A percentile compares a stretch with the other conserved stretches of the same genome.
Conservation (phyloP, 1,284 basidiomycete genomes). For the Malassezia globosa region DNA sequence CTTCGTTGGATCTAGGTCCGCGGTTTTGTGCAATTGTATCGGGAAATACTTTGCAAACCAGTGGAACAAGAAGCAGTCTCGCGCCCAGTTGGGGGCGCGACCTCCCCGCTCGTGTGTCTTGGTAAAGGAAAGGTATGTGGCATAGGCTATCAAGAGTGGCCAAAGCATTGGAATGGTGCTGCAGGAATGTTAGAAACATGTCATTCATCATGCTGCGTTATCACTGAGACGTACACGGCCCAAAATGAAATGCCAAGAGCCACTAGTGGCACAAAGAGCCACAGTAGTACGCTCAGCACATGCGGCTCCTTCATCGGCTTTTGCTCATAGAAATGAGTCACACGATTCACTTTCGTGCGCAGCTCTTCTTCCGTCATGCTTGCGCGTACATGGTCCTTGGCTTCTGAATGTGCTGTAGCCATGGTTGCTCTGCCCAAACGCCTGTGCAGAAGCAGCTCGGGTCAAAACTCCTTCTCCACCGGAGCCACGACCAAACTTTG, state of each 20-base stretch:
- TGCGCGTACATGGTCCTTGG: no score
- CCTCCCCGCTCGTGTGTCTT: conserved; percentile 67
- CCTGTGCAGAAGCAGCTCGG: background rate
- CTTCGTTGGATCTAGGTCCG: conserved; percentile 73
- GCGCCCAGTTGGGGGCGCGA: conserved; percentile 64
- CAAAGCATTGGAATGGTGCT: conserved; percentile 81
- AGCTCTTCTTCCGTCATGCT: no score
- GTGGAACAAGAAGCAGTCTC: conserved; percentile 62
- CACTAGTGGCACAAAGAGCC: conserved; percentile 68
- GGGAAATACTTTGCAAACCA: conserved; percentile 87
- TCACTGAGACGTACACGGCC: no score
- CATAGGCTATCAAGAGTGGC: conserved; percentile 71
- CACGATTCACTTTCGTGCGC: background rate
- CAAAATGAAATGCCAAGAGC: conserved; percentile 66
- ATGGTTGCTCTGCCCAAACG: background rate
- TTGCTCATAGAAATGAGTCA: background rate
- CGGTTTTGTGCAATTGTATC: conserved; percentile 50
- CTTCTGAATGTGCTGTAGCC: no score
- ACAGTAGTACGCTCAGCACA: conserved; percentile 58
- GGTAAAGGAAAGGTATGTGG: conserved; percentile 66
- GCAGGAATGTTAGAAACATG: conserved; percentile 14
- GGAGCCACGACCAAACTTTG: no score
- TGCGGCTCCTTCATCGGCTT: background rate
- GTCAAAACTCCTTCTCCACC: no score
- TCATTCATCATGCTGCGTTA: no score